A percentile compares a stretch with the other conserved stretches of the same genome.
phyloP scores from a whole-genome alignment of 352 stramenopile genomes.

The Stramenopiles sp. region DNA sequence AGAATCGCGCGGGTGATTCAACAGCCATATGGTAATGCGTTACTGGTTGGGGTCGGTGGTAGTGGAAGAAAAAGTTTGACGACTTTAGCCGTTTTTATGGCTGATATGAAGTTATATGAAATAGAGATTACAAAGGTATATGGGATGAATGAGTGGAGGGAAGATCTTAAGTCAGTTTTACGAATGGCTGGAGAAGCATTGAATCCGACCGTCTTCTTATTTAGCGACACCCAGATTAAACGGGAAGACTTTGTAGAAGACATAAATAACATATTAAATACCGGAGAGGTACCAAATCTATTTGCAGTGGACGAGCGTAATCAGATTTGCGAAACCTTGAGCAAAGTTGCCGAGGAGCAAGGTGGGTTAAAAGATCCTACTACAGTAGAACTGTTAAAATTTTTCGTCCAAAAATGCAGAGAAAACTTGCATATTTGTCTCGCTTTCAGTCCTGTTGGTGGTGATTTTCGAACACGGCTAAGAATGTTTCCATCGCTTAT shows the following conservation, averaged over 20 bases:
- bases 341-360: conserved; percentile 14
- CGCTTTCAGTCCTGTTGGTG: conserved; percentile 93
- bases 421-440: conserved; percentile 95
- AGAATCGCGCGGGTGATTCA: conserved; percentile 85
- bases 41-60: conserved; percentile 89
- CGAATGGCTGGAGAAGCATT: conserved; percentile 47
- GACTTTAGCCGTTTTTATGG: conserved; percentile 83
- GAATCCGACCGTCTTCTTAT: conserved; percentile 69
- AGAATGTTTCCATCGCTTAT: conserved; percentile 92
- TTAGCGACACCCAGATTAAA: conserved; percentile 76
- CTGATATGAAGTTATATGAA: conserved; percentile 82
- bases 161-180: conserved; percentile 66
- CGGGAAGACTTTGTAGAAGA: conserved; percentile 72
- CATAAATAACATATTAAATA: conserved; percentile 77
- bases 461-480: conserved; percentile 83
- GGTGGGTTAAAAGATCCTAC: conserved; percentile 16
- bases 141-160: conserved; percentile 87
- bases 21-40: conserved; percentile 79
- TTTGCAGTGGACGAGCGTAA: neutral
- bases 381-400: conserved; percentile 27
- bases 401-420: conserved; percentile 69
- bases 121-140: conserved; percentile 95
- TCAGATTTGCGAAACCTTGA: conserved; percentile 11
- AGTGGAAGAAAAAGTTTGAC: conserved; percentile 92
- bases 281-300: conserved; percentile 23